phyloP scores from a whole-genome alignment of 2,329 filamentous ascomycete genomes.

The Curvularia eragrostidis region DNA sequence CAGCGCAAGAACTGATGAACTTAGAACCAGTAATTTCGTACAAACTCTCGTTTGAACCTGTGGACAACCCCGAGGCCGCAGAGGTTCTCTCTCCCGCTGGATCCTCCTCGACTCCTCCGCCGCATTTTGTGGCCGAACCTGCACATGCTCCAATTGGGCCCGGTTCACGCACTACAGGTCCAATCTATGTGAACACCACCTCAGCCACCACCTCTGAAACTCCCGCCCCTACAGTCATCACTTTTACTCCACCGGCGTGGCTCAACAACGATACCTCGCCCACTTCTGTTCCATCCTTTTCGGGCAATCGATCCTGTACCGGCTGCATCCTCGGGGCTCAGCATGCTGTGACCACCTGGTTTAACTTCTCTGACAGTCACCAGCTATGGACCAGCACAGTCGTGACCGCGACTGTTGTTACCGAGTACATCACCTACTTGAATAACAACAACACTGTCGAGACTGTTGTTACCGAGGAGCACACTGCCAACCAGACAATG shows the following conservation, averaged over 20 bases:
- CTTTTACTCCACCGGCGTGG: not conserved
- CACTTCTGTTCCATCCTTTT: constrained; percentile 2
- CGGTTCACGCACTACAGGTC: not conserved
- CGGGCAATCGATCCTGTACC: constrained; percentile 28
- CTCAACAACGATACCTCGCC: not conserved
- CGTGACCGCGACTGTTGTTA: constrained; percentile 38
- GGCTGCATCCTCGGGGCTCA: constrained; percentile 41
- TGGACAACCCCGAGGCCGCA: not conserved
- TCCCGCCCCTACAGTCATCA: not conserved
- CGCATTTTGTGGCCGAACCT: not conserved
- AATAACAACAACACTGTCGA: constrained; percentile 36
- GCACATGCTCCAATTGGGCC: not conserved
- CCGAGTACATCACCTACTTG: constrained; percentile 34
- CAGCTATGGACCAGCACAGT: constrained; percentile 31
- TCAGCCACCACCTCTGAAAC: not conserved
- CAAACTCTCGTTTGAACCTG: not conserved
- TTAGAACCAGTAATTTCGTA: constrained; percentile 2
- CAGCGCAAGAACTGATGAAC: constrained; percentile 3
- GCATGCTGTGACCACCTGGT: constrained; percentile 33
- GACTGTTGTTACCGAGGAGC: constrained; percentile 30
- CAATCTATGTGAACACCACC: constrained; percentile 3
- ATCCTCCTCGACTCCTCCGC: not conserved
- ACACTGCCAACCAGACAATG: constrained; percentile 38
- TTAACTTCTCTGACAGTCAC: constrained; percentile 3
- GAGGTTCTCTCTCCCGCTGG: not conserved